Percentiles rank a stretch among this genome's conserved stretches.
Evolutionary conservation across 805 yeast species (phyloP).

Genomic region (Cyberlindnera samutprakarnensis): DNA sequence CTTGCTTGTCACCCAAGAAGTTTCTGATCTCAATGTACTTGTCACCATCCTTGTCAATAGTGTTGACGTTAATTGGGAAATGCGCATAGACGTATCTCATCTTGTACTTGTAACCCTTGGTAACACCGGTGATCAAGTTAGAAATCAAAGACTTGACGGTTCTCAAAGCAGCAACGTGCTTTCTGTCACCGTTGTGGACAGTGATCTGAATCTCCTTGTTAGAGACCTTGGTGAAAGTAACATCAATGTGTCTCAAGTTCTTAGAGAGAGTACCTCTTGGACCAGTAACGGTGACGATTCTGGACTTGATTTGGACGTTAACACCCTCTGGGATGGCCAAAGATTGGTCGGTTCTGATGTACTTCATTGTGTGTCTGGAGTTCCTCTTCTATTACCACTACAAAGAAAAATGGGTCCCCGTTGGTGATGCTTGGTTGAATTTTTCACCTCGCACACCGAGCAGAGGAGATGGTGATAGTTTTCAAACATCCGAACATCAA

Average conservation of each 20-base stretch:
- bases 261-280: slow-evolving; percentile 95
- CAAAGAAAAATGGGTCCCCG: neutral
- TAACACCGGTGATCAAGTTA: slow-evolving; percentile 97
- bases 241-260: slow-evolving; percentile 91
- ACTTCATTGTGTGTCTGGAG: slow-evolving; percentile 47
- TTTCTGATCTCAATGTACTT: slow-evolving; percentile 93
- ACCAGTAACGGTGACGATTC: slow-evolving; percentile 85
- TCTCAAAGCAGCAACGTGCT: slow-evolving; percentile 99
- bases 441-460: slow-evolving; percentile 2
- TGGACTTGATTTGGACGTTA: slow-evolving; percentile 83
- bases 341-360: slow-evolving; percentile 80
- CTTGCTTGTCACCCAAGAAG: slow-evolving; percentile 99
- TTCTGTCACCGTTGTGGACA: slow-evolving; percentile 98
- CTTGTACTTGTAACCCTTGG: slow-evolving; percentile 98
- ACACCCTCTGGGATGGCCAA: slow-evolving; percentile 91
- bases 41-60: slow-evolving; percentile 69
- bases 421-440: slow-evolving; percentile 2
- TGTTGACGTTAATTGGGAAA: slow-evolving; percentile 99
- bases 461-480: no score
- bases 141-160: slow-evolving; percentile 93
- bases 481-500: slow-evolving; percentile 11
- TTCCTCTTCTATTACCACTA: neutral
- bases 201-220: slow-evolving; percentile 74
- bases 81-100: slow-evolving; percentile 99
- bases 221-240: slow-evolving; percentile 77